Evolutionary conservation across 192 early-diverging fungal genomes (phyloP).

Genomic region (Physocladia obscura): DNA sequence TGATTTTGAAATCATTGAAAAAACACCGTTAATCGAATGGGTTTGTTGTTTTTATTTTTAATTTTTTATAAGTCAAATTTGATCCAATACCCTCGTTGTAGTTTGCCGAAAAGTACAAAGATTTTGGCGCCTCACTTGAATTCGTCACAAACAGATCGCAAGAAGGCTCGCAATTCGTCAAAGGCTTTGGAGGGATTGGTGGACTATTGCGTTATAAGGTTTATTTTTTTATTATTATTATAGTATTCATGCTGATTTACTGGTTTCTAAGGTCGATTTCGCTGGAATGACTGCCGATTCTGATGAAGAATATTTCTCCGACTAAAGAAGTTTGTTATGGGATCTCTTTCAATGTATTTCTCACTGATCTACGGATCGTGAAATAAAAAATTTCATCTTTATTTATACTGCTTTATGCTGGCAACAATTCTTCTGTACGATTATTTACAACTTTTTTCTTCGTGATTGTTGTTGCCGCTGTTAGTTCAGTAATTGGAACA

Average conservation of each 20-base stretch:
- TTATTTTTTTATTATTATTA: background rate
- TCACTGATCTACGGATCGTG: no score
- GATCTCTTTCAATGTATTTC: background rate
- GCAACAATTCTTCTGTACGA: no score
- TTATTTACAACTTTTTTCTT: no score
- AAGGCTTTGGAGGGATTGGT: conserved; percentile 98
- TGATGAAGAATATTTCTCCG: conserved; percentile 54
- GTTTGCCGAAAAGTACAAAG: conserved; percentile 95
- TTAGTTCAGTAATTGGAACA: conserved; percentile 17
- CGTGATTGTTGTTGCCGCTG: background rate
- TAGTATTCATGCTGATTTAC: background rate
- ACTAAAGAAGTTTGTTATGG: conserved; percentile 26
- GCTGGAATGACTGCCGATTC: conserved; percentile 43
- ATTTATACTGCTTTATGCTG: background rate
- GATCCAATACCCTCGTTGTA: conserved; percentile 4
- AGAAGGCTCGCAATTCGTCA: conserved; percentile 96
- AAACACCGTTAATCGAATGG: conserved; percentile 90
- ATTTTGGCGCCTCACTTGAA: conserved; percentile 91
- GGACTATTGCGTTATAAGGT: conserved; percentile 95
- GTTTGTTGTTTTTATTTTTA: conserved; percentile 25
- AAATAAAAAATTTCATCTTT: background rate
- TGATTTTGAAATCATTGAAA: conserved; percentile 82
- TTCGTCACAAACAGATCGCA: conserved; percentile 94
- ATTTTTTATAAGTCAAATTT: background rate
- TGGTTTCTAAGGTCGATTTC: conserved; percentile 28